phyloP scores from a whole-genome alignment of 2,329 filamentous ascomycete species.

The Beauveria sp. region DNA sequence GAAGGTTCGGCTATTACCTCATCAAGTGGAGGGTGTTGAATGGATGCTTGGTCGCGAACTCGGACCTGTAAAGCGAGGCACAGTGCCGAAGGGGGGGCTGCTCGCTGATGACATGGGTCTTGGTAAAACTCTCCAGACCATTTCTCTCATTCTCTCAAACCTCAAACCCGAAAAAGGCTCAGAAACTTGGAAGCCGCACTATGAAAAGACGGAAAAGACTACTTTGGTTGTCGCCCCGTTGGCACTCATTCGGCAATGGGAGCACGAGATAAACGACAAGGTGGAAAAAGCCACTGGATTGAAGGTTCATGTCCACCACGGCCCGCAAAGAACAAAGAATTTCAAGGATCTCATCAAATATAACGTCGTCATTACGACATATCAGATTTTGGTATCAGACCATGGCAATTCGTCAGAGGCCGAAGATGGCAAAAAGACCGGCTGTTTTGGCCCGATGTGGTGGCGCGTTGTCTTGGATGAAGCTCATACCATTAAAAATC shows the following conservation, averaged over 20 bases:
- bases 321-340: slow-evolving; percentile 73
- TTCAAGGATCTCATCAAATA: slow-evolving; percentile 71
- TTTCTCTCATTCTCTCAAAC: slow-evolving; percentile 80
- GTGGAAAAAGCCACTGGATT: slow-evolving; percentile 62
- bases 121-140: slow-evolving; percentile 91
- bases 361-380: slow-evolving; percentile 95
- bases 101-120: slow-evolving; percentile 96
- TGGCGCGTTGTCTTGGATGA: slow-evolving; percentile 94
- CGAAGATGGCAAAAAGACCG: slow-evolving; percentile 58
- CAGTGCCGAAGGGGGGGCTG: slow-evolving; percentile 83
- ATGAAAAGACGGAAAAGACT: slow-evolving; percentile 61
- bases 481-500: slow-evolving; percentile 97
- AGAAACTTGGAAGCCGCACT: slow-evolving; percentile 59
- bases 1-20: slow-evolving; percentile 79
- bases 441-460: slow-evolving; percentile 89
- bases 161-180: slow-evolving; percentile 54
- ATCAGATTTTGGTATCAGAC: slow-evolving; percentile 90
- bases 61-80: slow-evolving; percentile 72
- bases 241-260: slow-evolving; percentile 95
- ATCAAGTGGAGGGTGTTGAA: slow-evolving; percentile 86
- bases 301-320: slow-evolving; percentile 85
- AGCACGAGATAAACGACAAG: slow-evolving; percentile 81
- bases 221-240: slow-evolving; percentile 90
- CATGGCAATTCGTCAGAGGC: slow-evolving; percentile 61
- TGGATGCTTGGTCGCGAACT: slow-evolving; percentile 96